phyloP scores from a whole-genome alignment of 352 stramenopile species.

The Globisporangium rhizosaccharum region DNA sequence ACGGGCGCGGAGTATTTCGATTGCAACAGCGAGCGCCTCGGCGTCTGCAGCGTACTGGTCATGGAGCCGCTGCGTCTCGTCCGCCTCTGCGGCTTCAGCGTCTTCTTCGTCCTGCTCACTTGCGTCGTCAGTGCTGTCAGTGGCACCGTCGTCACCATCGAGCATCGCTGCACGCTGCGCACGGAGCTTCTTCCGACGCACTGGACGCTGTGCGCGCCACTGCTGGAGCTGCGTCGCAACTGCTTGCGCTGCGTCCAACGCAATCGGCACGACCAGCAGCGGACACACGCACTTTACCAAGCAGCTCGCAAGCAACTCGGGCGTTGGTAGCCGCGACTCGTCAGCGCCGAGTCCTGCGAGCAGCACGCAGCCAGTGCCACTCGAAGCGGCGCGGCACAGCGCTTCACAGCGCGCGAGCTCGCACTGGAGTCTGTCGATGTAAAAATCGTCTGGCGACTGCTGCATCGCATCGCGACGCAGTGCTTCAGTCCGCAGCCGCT shows the following conservation, averaged over 20 bases:
- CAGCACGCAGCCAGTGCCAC: neutral
- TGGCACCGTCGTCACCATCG: conserved; percentile 4
- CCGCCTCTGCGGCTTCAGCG: conserved; percentile 30
- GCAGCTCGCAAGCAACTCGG: conserved; percentile 31
- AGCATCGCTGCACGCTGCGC: conserved; percentile 6
- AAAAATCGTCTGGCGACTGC: conserved; percentile 5
- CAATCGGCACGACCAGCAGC: conserved; percentile 40
- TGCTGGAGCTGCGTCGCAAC: conserved; percentile 23
- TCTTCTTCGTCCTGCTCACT: conserved; percentile 16
- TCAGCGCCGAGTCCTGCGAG: conserved; percentile 14
- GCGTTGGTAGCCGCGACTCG: conserved; percentile 22
- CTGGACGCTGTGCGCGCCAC: conserved; percentile 25
- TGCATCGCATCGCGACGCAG: conserved; percentile 13
- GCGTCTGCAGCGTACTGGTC: conserved; percentile 42
- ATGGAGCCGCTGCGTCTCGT: conserved; percentile 34
- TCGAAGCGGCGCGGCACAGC: neutral
- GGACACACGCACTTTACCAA: conserved; percentile 47
- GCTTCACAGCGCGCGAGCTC: conserved; percentile 10
- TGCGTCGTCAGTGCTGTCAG: conserved; percentile 24
- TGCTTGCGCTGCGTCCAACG: conserved; percentile 21
- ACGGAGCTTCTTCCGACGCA: conserved; percentile 6
- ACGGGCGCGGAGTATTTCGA: conserved; percentile 31
- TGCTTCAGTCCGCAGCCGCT: conserved; percentile 16
- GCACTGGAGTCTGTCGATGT: conserved; percentile 17
- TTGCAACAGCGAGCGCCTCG: conserved; percentile 24